Base-by-base conservation (phyloP, 257 asterid genomes). In the Solanum arcanum region DNA sequence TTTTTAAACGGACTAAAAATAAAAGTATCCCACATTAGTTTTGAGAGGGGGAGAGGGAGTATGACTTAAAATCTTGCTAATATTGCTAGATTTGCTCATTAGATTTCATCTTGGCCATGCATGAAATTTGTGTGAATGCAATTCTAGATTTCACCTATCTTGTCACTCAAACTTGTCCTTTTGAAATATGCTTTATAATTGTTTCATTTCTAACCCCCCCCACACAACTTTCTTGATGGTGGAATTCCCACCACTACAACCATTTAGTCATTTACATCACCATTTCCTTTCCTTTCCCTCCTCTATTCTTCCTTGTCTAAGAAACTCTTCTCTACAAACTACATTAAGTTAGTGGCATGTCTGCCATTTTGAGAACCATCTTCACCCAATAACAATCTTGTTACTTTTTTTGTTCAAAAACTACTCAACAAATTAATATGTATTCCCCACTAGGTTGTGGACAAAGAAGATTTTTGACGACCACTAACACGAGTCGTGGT, bases 221-320 rank as follows among this genome's bases (percentile, higher is more conserved):
- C 72, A 87, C 85, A 70, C 84, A 87, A 12, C 87, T 82, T 74
- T 84, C 89, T 80, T 89, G 80, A 90, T 88, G 85, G 87, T 88
- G 92, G 91, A 90, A 88, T 87, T 90, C 90, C 94, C 93, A 90
- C 90, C 87, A 89, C 74, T 59, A 33, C 47, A 60, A 76, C 87
- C 88, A 87, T 82, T 42, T 86, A 85, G 68, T 25, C 72, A 64
- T n/a, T 64, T 64, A 64, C 42, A 90, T 88, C 87, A 42, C 70
- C 81, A 56, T 91, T 89, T 74, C 56, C 85, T 27, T 64, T 72
- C 87, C 64, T 42, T 59, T 73, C 88, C 77, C 41, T 83, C 83
- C 29, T 29, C 72, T 83, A 70, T 49, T 86, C 88, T 39, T 83
- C 86, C 87, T 60, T 56, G 83, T 87, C 86, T 87, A 59, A 9